A percentile compares a stretch with the other conserved stretches of the same genome.
These are phyloP conservation scores for Aspergillus kassunensis DNA, from an alignment of 495 filamentous ascomycete genomes.

Conservation along the genomic window DNA sequence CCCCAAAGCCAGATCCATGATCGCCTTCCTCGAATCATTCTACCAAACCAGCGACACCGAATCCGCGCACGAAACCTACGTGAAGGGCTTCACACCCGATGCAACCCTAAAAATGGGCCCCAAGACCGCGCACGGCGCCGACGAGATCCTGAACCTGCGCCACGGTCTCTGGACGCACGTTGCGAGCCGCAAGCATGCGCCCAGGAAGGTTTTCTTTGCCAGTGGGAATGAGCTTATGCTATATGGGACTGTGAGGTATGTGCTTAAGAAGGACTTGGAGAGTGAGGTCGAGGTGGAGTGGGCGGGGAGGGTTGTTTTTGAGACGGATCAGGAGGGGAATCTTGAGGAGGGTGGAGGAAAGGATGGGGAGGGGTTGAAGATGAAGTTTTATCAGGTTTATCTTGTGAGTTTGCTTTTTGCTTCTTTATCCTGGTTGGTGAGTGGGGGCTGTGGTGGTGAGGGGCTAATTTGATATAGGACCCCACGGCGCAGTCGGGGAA, in stretches of 20 bases:
- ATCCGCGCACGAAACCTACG: constrained; percentile 52
- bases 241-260: constrained; percentile 54
- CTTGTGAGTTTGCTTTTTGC: constrained; percentile 38
- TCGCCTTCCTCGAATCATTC: constrained; percentile 53
- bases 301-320: constrained; percentile 54
- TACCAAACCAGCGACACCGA: constrained; percentile 56
- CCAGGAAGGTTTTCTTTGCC: constrained; percentile 50
- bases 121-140: constrained; percentile 45
- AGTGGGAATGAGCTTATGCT: constrained; percentile 58
- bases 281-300: constrained; percentile 44
- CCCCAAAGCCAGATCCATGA: constrained; percentile 29
- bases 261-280: constrained; percentile 44
- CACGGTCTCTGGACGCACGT: constrained; percentile 57
- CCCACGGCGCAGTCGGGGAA: constrained; percentile 37
- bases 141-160: constrained; percentile 51
- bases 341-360: constrained; percentile 13
- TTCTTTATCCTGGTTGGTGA: constrained; percentile 8
- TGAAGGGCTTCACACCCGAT: constrained; percentile 49
- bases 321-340: too few species aligned
- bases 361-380: constrained; percentile 47
- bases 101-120: constrained; percentile 56
- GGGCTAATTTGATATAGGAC: constrained; percentile 25
- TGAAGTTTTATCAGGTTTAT: constrained; percentile 66
- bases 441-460: background rate
- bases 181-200: constrained; percentile 45